These are phyloP conservation scores for Leishmania tarentolae DNA, from an alignment of 208 protist genomes.

Conservation along the genomic window DNA sequence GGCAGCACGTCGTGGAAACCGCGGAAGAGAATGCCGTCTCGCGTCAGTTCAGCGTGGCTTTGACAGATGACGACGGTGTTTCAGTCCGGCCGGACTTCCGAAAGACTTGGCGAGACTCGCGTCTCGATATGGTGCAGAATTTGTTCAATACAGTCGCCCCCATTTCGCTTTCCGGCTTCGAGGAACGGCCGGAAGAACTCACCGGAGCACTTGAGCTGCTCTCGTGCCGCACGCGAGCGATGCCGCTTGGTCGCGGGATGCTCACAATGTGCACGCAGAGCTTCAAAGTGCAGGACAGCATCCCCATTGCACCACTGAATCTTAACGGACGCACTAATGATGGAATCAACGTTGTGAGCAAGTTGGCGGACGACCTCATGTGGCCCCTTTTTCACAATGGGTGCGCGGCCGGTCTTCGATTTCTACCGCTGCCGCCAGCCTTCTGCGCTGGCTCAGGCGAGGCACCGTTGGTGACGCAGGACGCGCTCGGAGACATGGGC, in stretches of 20 bases:
- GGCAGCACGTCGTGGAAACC: slow-evolving; percentile 55
- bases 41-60: slow-evolving; percentile 41
- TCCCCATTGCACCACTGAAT: slow-evolving; percentile 76
- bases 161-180: slow-evolving; percentile 54
- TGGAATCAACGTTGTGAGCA: slow-evolving; percentile 65
- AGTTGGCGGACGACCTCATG: slow-evolving; percentile 51
- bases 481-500: not conserved
- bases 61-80: slow-evolving; percentile 83
- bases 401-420: slow-evolving; percentile 80
- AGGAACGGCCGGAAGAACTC: slow-evolving; percentile 57
- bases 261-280: slow-evolving; percentile 85
- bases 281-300: slow-evolving; percentile 75
- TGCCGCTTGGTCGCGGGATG: slow-evolving; percentile 79
- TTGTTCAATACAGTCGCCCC: slow-evolving; percentile 76
- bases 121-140: slow-evolving; percentile 69
- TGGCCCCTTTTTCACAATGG: slow-evolving; percentile 89
- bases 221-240: slow-evolving; percentile 46
- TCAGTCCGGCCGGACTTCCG: slow-evolving; percentile 74
- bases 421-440: slow-evolving; percentile 56
- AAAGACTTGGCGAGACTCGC: slow-evolving; percentile 68
- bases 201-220: slow-evolving; percentile 50
- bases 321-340: slow-evolving; percentile 72
- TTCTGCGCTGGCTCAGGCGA: not conserved
- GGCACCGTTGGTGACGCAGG: not conserved
- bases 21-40: slow-evolving; percentile 63